A percentile compares a stretch with the other conserved stretches of the same genome.
Conservation (phyloP, 2,329 filamentous ascomycete species). For the Keithomyces neogunnii region DNA sequence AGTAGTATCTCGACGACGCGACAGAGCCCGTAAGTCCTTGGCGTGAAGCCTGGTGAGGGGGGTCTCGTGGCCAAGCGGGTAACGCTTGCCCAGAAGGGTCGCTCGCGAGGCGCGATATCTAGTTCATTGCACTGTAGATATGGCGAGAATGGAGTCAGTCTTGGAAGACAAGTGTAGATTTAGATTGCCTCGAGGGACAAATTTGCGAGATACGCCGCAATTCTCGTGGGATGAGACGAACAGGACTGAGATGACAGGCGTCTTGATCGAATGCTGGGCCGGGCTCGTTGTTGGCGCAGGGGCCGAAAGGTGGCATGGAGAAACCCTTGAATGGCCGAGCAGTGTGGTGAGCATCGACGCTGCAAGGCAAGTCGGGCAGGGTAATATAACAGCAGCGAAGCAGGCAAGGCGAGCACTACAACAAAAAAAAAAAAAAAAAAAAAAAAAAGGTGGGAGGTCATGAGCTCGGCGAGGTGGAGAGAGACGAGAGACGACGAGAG, state of each 20-base stretch:
- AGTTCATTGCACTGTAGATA: background rate
- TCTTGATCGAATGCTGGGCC: background rate
- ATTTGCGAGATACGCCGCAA: background rate
- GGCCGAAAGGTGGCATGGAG: background rate
- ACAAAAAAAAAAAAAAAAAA: too few relatives aligned
- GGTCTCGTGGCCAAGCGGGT: background rate
- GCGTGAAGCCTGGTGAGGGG: background rate
- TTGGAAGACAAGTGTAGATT: too few relatives aligned
- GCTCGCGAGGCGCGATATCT: background rate
- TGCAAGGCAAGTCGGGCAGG: background rate
- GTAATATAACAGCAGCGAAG: background rate
- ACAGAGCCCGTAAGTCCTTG: background rate
- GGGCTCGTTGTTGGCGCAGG: background rate
- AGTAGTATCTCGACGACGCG: background rate
- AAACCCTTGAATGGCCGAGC: background rate
- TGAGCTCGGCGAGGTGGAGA: too few relatives aligned
- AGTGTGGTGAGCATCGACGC: background rate
- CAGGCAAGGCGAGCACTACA: background rate
- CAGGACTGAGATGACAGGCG: background rate
- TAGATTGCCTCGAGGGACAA: background rate
- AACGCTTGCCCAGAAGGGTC: background rate
- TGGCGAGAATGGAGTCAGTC: background rate
- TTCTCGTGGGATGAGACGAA: background rate
- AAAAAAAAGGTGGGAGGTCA: too few relatives aligned
- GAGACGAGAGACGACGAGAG: too few relatives aligned